These are phyloP conservation scores for Trichophyton equinum DNA, from an alignment of 2,329 filamentous ascomycete genomes.

Conservation along the genomic window DNA sequence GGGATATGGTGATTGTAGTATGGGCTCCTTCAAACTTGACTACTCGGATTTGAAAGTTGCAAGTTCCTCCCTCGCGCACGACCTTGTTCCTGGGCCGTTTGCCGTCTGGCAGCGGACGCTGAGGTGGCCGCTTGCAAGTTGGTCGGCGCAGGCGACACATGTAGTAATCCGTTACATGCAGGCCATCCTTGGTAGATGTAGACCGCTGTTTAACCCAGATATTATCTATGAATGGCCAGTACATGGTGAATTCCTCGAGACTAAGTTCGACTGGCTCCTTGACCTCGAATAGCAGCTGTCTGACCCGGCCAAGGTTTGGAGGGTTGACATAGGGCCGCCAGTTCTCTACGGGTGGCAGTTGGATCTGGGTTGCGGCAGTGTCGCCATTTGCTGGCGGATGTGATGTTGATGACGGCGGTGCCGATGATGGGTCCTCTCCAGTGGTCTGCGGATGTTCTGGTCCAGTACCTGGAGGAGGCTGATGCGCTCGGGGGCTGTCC, in stretches of 20 bases:
- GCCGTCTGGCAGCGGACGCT: slow-evolving; percentile 32
- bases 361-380: background rate
- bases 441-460: background rate
- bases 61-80: slow-evolving; percentile 34
- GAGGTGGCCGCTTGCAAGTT: slow-evolving; percentile 28
- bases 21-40: slow-evolving; percentile 33
- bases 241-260: slow-evolving; percentile 34
- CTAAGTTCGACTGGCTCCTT: slow-evolving; percentile 36
- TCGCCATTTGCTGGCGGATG: background rate
- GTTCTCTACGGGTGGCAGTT: background rate
- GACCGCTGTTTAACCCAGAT: slow-evolving; percentile 39
- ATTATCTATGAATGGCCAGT: slow-evolving; percentile 40
- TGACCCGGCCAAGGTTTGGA: slow-evolving; percentile 31
- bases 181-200: slow-evolving; percentile 31
- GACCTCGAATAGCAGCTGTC: slow-evolving; percentile 34
- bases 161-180: slow-evolving; percentile 36
- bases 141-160: slow-evolving; percentile 35
- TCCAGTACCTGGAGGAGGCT: background rate
- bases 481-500: background rate
- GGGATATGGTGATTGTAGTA: slow-evolving; percentile 32
- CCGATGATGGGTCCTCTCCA: background rate
- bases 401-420: background rate
- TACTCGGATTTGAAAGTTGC: slow-evolving; percentile 38
- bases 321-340: slow-evolving; percentile 26
- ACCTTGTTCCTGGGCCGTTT: slow-evolving; percentile 35